A percentile compares a stretch with the other conserved stretches of the same genome.
Conservation (phyloP, 2,329 filamentous ascomycete genomes). For the Curvularia sp. region DNA sequence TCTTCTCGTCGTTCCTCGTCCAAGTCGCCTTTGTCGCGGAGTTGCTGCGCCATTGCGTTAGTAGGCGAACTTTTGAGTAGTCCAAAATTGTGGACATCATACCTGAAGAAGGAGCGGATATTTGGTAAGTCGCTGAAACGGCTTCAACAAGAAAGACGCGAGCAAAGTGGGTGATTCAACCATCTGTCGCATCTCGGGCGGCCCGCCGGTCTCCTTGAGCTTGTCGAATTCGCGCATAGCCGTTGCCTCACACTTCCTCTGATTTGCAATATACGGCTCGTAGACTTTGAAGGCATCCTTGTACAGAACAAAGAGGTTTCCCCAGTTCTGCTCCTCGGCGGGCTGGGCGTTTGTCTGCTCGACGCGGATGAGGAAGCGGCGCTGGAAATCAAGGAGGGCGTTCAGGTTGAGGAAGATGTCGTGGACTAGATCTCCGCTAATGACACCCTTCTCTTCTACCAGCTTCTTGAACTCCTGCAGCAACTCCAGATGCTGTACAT, state of each 20-base stretch:
- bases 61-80: conserved; percentile 10
- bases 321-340: conserved; percentile 84
- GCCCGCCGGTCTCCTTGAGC: conserved; percentile 75
- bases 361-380: conserved; percentile 91
- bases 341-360: conserved; percentile 92
- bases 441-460: conserved; percentile 83
- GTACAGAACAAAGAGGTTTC: conserved; percentile 84
- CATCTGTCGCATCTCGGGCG: conserved; percentile 68
- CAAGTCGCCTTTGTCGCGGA: conserved; percentile 81
- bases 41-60: conserved; percentile 63
- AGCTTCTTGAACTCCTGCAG: conserved; percentile 90
- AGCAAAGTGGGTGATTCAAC: conserved; percentile 86
- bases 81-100: conserved; percentile 29
- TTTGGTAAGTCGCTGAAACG: conserved; percentile 93
- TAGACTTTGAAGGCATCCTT: conserved; percentile 92
- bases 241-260: conserved; percentile 86
- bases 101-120: conserved; percentile 91
- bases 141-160: conserved; percentile 92
- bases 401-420: conserved; percentile 98
- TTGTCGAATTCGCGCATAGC: conserved; percentile 87
- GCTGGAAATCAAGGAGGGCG: conserved; percentile 91
- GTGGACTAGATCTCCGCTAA: conserved; percentile 89
- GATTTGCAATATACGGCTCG: conserved; percentile 96
- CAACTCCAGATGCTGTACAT: conserved; percentile 95
- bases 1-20: conserved; percentile 75